Percentiles rank a stretch among this genome's conserved stretches.
Evolutionary conservation across 257 asterid species (phyloP).

Genomic region (Datura wrightii): DNA sequence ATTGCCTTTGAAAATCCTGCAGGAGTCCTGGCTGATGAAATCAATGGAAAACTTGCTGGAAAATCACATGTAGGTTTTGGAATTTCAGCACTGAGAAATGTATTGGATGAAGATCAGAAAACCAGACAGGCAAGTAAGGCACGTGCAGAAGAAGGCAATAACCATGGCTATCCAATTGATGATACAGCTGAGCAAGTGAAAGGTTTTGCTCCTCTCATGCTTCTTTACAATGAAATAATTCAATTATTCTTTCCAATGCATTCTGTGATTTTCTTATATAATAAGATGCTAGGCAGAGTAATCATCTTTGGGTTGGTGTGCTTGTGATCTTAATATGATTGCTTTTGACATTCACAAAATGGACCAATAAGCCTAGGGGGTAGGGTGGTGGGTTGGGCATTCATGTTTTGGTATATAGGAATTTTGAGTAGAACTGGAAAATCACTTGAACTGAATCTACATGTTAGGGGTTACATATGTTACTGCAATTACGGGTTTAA

Average conservation of each 20-base stretch:
- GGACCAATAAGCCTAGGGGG: constrained; percentile 5
- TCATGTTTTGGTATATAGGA: not conserved
- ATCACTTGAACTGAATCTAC: not conserved
- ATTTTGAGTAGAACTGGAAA: constrained; percentile 5
- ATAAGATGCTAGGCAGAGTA: not conserved
- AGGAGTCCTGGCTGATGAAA: constrained; percentile 85
- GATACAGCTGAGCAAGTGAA: constrained; percentile 50
- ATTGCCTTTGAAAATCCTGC: constrained; percentile 86
- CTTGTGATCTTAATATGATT: constrained; percentile 8
- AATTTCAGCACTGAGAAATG: constrained; percentile 61
- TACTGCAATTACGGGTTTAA: not conserved
- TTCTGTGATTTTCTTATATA: not conserved
- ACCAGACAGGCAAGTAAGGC: constrained; percentile 45
- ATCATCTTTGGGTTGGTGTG: constrained; percentile 23
- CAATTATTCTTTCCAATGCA: constrained; percentile 1
- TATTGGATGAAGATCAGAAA: constrained; percentile 58
- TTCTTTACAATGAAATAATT: constrained; percentile 22
- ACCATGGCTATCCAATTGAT: constrained; percentile 44
- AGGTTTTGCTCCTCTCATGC: constrained; percentile 54
- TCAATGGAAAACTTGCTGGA: constrained; percentile 70
- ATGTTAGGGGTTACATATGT: not conserved
- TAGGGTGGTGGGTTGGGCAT: constrained; percentile 1
- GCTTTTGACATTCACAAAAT: constrained; percentile 21
- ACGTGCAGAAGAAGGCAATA: constrained; percentile 57
- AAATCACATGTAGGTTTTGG: constrained; percentile 56